These are phyloP conservation scores for Dorcoceras hygrometricum DNA, from an alignment of 257 asterid species.

Conservation along the genomic window DNA sequence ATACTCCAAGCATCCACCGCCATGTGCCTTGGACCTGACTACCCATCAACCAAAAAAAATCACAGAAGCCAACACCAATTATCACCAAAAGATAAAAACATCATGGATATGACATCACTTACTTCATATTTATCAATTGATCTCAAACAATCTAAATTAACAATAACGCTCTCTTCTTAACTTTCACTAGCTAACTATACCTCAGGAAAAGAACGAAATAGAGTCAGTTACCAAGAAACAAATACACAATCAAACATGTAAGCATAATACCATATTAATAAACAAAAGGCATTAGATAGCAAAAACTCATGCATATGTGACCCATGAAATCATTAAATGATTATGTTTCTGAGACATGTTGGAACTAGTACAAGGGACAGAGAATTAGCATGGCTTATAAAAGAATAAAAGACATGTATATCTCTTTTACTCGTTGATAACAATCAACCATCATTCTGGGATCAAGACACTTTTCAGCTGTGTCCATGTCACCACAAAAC, in stretches of 20 bases:
- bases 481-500: neutral
- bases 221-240: too few relatives aligned
- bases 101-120: neutral
- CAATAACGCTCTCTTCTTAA: neutral
- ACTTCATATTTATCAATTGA: neutral
- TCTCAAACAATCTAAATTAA: neutral
- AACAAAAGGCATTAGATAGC: neutral
- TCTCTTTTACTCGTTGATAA: neutral
- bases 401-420: too few relatives aligned
- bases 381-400: neutral
- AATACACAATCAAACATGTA: too few relatives aligned
- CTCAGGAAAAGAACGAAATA: too few relatives aligned
- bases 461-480: conserved; percentile 7
- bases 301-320: neutral
- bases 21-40: conserved; percentile 88
- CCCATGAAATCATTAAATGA: neutral
- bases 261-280: neutral
- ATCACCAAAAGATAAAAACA: neutral
- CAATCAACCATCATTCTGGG: neutral
- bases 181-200: too few relatives aligned
- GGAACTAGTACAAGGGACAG: neutral
- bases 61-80: conserved; percentile 12
- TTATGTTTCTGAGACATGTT: conserved; percentile 1
- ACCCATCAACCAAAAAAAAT: conserved; percentile 26
- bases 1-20: conserved; percentile 99